A percentile compares a stretch with the other conserved stretches of the same genome.
Evolutionary conservation across 305 asterid genomes (phyloP).

Genomic region (Fraxinus albicans): DNA sequence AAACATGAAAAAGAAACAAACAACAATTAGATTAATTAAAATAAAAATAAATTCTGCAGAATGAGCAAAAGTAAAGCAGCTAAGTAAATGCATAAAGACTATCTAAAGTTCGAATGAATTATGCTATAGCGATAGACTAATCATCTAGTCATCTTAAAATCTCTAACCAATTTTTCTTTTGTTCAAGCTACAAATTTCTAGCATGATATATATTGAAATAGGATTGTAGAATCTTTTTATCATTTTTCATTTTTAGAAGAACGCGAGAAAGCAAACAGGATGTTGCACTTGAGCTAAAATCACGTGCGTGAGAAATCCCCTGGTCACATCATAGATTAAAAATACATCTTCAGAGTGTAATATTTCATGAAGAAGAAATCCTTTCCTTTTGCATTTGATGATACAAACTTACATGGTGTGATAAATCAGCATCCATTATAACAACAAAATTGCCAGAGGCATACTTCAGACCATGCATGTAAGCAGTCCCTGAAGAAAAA

Average conservation of each 20-base stretch:
- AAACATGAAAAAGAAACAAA: slow-evolving; percentile 28
- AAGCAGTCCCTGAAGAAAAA: slow-evolving; percentile 79
- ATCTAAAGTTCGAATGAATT: background rate
- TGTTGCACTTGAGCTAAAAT: background rate
- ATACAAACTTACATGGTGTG: slow-evolving; percentile 81
- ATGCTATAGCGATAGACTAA: background rate
- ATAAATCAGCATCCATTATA: slow-evolving; percentile 98
- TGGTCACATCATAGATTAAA: background rate
- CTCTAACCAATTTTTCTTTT: background rate
- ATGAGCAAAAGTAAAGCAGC: background rate
- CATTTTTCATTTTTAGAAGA: background rate
- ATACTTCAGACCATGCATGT: slow-evolving; percentile 89
- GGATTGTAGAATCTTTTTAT: background rate
- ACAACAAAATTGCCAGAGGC: slow-evolving; percentile 85
- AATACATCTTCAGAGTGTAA: background rate
- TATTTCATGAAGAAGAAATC: background rate
- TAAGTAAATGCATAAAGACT: background rate
- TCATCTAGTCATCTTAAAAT: background rate
- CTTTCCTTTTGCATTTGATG: slow-evolving; percentile 14
- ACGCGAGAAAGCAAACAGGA: background rate
- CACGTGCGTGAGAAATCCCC: background rate
- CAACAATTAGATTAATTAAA: slow-evolving; percentile 17
- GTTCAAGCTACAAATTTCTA: background rate
- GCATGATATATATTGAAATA: background rate
- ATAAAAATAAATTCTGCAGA: background rate